Evolutionary conservation across 768 basidiomycete genomes (phyloP).

Genomic region (Melanogaster broomeanus): DNA sequence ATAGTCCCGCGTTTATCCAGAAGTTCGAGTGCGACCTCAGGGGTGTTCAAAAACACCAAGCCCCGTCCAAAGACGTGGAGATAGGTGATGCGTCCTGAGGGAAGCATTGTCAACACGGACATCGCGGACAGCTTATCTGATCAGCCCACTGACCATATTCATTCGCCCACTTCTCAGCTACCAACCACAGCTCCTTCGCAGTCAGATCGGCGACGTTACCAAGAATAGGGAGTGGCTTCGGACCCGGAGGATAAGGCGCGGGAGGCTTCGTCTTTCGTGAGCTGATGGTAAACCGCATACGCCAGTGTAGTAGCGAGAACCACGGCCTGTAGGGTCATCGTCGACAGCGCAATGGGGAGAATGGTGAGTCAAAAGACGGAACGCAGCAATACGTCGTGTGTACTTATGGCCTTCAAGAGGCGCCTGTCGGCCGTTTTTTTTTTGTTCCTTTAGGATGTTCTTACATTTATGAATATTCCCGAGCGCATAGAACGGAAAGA

Average conservation of each 20-base stretch:
- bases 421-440: no score
- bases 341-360: background rate
- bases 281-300: conserved; percentile 17
- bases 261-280: conserved; percentile 19
- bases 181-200: conserved; percentile 63
- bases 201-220: conserved; percentile 67
- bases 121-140: background rate
- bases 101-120: background rate
- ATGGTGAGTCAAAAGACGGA: background rate
- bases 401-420: background rate
- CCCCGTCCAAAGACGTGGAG: conserved; percentile 66
- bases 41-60: conserved; percentile 66
- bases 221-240: conserved; percentile 61
- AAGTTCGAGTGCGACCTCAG: conserved; percentile 59
- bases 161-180: conserved; percentile 60
- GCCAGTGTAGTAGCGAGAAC: conserved; percentile 18
- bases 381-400: background rate
- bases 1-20: conserved; percentile 70
- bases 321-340: conserved; percentile 14
- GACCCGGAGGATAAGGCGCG: conserved; percentile 62
- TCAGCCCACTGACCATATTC: conserved; percentile 53
- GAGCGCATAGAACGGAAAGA: background rate
- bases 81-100: conserved; percentile 58
- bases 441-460: no score
- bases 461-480: background rate